Base-by-base conservation (phyloP, 768 basidiomycete species). In the Lactifluus subvellereus region DNA sequence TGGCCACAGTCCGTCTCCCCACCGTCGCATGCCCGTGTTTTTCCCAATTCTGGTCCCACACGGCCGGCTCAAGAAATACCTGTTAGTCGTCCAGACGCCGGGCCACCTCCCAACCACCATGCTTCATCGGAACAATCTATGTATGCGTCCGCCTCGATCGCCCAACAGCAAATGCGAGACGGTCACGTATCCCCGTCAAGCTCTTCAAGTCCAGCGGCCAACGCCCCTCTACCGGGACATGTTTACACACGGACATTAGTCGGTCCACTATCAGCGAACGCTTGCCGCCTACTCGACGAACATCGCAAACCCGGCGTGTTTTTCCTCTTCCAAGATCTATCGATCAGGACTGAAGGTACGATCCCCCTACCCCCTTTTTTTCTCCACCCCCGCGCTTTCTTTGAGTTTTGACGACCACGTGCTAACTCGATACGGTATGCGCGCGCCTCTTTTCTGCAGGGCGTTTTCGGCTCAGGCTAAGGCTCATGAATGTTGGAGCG, bases 271-370 rank as follows among this genome's bases (percentile, higher is more conserved):
- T 88, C 88, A 18, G 85, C 92, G 35, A 91, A 91, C 71, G 94
- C 92, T 16, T 89, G 88, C 73, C 84, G 88, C 54, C 79, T 97
- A 55, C 76, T 84, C 60, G 94, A 96, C 71, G 90, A 93, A 71
- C 85, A 94, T 73, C 87, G 89, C 64, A 85, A 87, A 65, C 81
- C 84, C 55, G 95, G 94, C 7, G 88, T 97, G 66, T 98, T 93
- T 75, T 98, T 97, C 77, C 85, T 97, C 65, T 93, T 95, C 76
- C 93, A 94, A 72, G 95, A 97, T 76, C 76, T 98, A 57, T 94
- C 91, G 51, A 89, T 98, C 53, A 84, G 95, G 61, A 95, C 91
- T 20, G 95, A 98, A 82, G 91, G 91, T 88, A 74, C 71, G 71
- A 50, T 63, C 27, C 51, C 60, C 53, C 50, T 6, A 33, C 50